Base-by-base conservation (phyloP, 441 rosid species). In the Viola pubescens region DNA sequence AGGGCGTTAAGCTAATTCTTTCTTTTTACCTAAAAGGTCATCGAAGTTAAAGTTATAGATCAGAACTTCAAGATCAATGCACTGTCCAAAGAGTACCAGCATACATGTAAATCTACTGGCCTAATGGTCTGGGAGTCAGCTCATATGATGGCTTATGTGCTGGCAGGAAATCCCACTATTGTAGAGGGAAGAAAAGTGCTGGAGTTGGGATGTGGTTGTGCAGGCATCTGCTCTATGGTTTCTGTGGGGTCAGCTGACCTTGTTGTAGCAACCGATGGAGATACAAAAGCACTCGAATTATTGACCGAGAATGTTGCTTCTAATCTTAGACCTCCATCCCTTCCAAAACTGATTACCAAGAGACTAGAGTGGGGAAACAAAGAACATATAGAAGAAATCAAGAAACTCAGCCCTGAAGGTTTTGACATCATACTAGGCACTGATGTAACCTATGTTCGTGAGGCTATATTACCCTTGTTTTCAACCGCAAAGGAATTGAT, bases 61-160 rank as follows among this genome's bases (percentile, higher is more conserved):
- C 62, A 61, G 52, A 41, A 40, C 69, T 83, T 88, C 75, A 75
- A 67, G 76, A 79, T 88, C 44, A 74, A 75, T 66, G 83, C 87
- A 47, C 65, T 83, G 41, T 87, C 97, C 52, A 84, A 77, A 76
- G 97, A 85, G 65, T 79, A 81, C 67, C 95, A 89, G 73, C 97
- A 89, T 65, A 85, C 95, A 9, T 89, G 90, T 77, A 91, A 81
- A 76, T 89, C 90, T 13, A 91, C 95, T 14, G 98, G 97, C 53
- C 60, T 91, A 70, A 92, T 92, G 94, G 81, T 91, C 10, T 91
- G 98, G 98, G 98, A 91, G 78, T 91, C 98, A 19, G 97, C 98
- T 77, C 80, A 73, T 59, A 66, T 89, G 75, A 87, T 89, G 94
- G 85, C 94, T 65, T 77, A 75, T 60, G 69, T 92, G 69, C 82